Conservation (phyloP, 2,329 filamentous ascomycete species). For the Tolypocladium nubicola region DNA sequence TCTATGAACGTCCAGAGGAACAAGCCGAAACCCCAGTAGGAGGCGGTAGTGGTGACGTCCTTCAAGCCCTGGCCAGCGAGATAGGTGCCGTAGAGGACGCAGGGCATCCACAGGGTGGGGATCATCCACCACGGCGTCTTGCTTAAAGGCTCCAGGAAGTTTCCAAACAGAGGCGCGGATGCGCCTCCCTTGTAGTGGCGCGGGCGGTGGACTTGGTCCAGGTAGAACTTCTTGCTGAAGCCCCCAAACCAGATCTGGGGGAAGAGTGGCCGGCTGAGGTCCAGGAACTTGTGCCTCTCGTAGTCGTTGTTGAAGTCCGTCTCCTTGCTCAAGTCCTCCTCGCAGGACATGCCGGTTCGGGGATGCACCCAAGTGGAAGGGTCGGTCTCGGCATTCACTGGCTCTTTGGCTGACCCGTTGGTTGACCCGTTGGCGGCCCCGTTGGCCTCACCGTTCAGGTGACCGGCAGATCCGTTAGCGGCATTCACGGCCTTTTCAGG, state of each 20-base stretch:
- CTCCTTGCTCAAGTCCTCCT: conserved; percentile 76
- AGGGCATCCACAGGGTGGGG: conserved; percentile 76
- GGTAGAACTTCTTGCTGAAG: conserved; percentile 92
- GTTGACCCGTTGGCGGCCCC: conserved; percentile 6
- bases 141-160: conserved; percentile 95
- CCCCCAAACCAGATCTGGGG: conserved; percentile 80
- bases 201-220: conserved; percentile 90
- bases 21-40: conserved; percentile 61
- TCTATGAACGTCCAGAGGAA: conserved; percentile 83
- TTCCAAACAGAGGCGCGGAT: conserved; percentile 90
- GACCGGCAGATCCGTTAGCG: conserved; percentile 9
- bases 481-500: conserved; percentile 40
- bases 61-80: conserved; percentile 52
- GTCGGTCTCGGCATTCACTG: conserved; percentile 11
- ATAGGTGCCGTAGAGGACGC: conserved; percentile 60
- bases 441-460: background rate
- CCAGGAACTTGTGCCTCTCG: conserved; percentile 87
- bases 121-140: conserved; percentile 93
- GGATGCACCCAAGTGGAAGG: conserved; percentile 33
- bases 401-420: conserved; percentile 15
- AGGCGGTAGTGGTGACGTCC: conserved; percentile 32
- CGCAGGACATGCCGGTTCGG: conserved; percentile 79
- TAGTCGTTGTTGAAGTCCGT: conserved; percentile 71
- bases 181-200: conserved; percentile 90
- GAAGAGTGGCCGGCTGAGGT: conserved; percentile 74